Percentiles rank a stretch among this genome's conserved stretches.
These are phyloP conservation scores for Citrullus colocynthis DNA, from an alignment of 306 rosid genomes.

Conservation along the genomic window DNA sequence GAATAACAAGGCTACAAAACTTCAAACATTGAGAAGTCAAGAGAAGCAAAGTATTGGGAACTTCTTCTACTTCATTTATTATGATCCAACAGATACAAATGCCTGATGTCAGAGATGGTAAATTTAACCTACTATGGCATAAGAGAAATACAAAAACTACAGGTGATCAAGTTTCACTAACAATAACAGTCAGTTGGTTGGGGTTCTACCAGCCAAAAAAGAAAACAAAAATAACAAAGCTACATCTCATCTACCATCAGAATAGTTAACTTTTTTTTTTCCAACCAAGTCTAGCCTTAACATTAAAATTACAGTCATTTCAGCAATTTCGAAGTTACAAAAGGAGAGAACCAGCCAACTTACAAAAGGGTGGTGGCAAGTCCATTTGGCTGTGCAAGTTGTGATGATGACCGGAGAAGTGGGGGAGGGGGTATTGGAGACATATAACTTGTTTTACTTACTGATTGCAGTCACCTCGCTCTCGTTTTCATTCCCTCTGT, in stretches of 20 bases:
- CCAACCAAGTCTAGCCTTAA: background rate
- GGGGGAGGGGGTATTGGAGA: background rate
- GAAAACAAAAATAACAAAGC: background rate
- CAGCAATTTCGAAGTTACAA: constrained; percentile 10
- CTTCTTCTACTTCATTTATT: background rate
- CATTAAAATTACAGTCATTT: constrained; percentile 32
- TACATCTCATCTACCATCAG: background rate
- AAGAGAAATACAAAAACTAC: background rate
- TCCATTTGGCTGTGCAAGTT: constrained; percentile 4
- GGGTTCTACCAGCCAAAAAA: background rate
- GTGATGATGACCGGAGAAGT: background rate
- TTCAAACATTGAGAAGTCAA: constrained; percentile 3
- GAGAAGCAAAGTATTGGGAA: background rate
- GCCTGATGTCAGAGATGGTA: background rate
- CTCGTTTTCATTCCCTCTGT: constrained; percentile 11
- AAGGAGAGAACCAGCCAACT: background rate
- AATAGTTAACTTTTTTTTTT: background rate
- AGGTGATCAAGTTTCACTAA: background rate
- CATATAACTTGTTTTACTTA: constrained; percentile 21
- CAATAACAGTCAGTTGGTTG: background rate
- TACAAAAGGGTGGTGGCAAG: constrained; percentile 6
- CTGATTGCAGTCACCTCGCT: constrained; percentile 7
- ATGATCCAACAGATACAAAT: background rate
- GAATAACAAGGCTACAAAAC: background rate
- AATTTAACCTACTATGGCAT: background rate